Evolutionary conservation across 495 filamentous ascomycete species (phyloP).

Genomic region (Penicillium ucsense): DNA sequence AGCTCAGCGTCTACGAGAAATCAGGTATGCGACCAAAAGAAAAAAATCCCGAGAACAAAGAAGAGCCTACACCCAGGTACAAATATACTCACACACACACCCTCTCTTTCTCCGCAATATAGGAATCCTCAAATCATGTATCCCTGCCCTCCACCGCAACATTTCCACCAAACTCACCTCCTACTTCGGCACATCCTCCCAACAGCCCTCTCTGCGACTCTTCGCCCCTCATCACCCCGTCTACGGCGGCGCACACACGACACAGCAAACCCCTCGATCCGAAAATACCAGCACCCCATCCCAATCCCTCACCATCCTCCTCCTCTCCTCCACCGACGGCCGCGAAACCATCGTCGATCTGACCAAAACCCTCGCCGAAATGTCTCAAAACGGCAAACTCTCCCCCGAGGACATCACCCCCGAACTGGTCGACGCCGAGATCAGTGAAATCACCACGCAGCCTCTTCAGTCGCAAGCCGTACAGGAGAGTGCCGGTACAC

Average conservation of each 20-base stretch:
- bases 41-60: no score
- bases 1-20: conserved; percentile 82
- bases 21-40: conserved; percentile 47
- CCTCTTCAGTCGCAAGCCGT: conserved; percentile 8
- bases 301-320: conserved; percentile 64
- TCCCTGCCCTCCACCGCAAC: conserved; percentile 63
- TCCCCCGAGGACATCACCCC: conserved; percentile 65
- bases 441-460: conserved; percentile 49
- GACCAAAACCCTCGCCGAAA: conserved; percentile 87
- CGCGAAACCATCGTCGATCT: conserved; percentile 89
- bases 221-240: conserved; percentile 60
- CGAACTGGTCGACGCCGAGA: conserved; percentile 84
- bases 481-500: conserved; percentile 1
- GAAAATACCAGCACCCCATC: conserved; percentile 21
- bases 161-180: conserved; percentile 63
- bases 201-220: conserved; percentile 57
- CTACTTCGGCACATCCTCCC: conserved; percentile 63
- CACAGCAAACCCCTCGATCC: not conserved
- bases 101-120: not conserved
- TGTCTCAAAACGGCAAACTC: conserved; percentile 84
- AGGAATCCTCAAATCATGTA: conserved; percentile 82
- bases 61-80: no score
- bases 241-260: conserved; percentile 8
- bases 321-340: conserved; percentile 81
- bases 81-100: no score